These are phyloP conservation scores for Panicum miliaceum DNA, from an alignment of 176 grass and related monocot genomes.

Conservation along the genomic window DNA sequence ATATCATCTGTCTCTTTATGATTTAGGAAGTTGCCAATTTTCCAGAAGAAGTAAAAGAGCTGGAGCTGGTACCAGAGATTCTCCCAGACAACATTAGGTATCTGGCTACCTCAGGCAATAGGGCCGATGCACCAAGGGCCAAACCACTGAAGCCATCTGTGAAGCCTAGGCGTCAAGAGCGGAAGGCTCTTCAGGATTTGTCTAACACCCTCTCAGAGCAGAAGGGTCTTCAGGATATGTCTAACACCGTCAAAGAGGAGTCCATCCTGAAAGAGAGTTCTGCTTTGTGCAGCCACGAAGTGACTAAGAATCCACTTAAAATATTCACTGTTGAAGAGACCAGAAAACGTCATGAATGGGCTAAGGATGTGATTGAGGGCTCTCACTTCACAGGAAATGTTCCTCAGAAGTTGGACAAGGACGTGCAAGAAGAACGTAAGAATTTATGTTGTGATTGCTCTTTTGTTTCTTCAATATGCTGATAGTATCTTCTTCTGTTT, in stretches of 20 bases:
- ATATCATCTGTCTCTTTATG: constrained; percentile 14
- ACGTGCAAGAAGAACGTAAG: constrained; percentile 55
- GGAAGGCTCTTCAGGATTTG: constrained; percentile 42
- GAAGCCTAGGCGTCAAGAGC: constrained; percentile 45
- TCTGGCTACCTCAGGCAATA: constrained; percentile 55
- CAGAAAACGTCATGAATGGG: constrained; percentile 60
- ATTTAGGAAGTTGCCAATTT: constrained; percentile 44
- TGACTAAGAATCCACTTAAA: constrained; percentile 41
- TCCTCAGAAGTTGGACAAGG: constrained; percentile 50
- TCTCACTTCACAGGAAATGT: constrained; percentile 58
- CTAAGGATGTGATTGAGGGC: constrained; percentile 54
- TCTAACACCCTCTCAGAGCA: constrained; percentile 45
- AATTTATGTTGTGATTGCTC: constrained; percentile 25
- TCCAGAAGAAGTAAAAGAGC: constrained; percentile 36
- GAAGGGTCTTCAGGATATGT: constrained; percentile 25
- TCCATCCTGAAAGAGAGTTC: constrained; percentile 41
- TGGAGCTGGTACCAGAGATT: constrained; percentile 61
- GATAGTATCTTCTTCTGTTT: not conserved
- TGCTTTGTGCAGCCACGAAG: constrained; percentile 36
- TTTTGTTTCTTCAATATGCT: not conserved
- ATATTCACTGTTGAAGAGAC: constrained; percentile 51
- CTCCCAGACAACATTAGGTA: constrained; percentile 29
- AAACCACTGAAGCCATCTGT: constrained; percentile 57
- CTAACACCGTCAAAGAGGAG: constrained; percentile 7
- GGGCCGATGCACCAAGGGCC: constrained; percentile 49